Percentiles rank a stretch among this genome's conserved stretches.
phyloP scores from a whole-genome alignment of 2,329 filamentous ascomycete species.

The Curvularia lunata region DNA sequence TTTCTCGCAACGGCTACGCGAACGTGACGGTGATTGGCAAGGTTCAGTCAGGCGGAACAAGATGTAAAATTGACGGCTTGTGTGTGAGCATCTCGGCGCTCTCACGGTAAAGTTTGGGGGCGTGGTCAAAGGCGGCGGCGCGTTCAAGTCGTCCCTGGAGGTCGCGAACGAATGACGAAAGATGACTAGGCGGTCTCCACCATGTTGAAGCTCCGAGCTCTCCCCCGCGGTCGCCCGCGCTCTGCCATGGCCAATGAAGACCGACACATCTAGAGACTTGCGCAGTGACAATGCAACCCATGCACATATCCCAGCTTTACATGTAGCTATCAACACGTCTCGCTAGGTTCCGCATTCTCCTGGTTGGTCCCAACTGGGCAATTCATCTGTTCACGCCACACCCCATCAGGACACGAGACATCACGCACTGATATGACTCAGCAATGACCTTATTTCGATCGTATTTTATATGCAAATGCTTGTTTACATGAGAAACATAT shows the following conservation, averaged over 20 bases:
- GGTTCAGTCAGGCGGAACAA: constrained; percentile 22
- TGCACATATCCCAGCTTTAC: not conserved
- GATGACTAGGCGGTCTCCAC: constrained; percentile 15
- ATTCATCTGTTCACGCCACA: not conserved
- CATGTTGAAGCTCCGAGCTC: constrained; percentile 14
- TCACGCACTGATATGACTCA: not conserved
- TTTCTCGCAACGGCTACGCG: constrained; percentile 6
- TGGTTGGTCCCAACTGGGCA: not conserved
- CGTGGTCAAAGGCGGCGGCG: constrained; percentile 6
- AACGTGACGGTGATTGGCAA: not conserved
- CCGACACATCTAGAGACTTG: not conserved
- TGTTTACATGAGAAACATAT: constrained; percentile 11
- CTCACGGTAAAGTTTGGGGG: constrained; percentile 6
- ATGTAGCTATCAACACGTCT: not conserved
- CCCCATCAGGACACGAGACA: not conserved
- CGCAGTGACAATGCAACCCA: not conserved
- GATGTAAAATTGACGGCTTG: constrained; percentile 7
- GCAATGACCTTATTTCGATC: not conserved
- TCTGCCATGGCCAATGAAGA: constrained; percentile 5
- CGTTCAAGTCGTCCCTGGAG: constrained; percentile 10
- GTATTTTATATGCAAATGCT: constrained; percentile 8
- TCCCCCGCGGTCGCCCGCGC: constrained; percentile 17
- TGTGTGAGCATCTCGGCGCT: constrained; percentile 35
- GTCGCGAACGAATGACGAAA: constrained; percentile 24
- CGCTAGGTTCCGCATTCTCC: not conserved